Percentiles rank a stretch among this genome's conserved stretches.
Conservation (phyloP, 1,284 basidiomycete species). For the Naganishia albida region DNA sequence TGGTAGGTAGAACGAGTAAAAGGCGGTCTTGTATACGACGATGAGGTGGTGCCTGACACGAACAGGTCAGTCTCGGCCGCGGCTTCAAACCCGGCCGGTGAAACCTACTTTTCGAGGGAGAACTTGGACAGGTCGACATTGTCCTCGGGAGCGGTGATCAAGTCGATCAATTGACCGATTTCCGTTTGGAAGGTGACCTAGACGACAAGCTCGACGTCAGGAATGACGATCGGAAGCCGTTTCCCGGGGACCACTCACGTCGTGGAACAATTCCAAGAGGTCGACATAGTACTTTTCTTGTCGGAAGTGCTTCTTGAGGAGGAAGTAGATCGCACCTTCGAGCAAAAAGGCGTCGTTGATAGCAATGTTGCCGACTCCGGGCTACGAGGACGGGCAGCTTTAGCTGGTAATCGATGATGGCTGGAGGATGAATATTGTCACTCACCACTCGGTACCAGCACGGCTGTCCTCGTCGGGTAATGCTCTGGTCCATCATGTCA, state of each 20-base stretch:
- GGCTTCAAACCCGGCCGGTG: not conserved
- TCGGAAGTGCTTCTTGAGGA: constrained; percentile 87
- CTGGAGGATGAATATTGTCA: constrained; percentile 1
- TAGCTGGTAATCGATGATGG: not conserved
- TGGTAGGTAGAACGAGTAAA: constrained; percentile 98
- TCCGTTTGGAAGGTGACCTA: constrained; percentile 91
- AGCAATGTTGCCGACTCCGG: constrained; percentile 78
- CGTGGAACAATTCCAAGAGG: constrained; percentile 86
- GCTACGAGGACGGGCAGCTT: constrained; percentile 39
- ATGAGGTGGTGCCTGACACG: constrained; percentile 77
- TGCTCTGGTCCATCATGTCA: constrained; percentile 94
- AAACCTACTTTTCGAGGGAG: constrained; percentile 68
- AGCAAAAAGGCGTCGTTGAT: constrained; percentile 99
- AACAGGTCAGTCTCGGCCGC: not conserved
- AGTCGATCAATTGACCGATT: constrained; percentile 91
- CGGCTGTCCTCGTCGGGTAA: constrained; percentile 95
- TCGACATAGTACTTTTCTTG: constrained; percentile 79
- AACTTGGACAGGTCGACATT: constrained; percentile 84
- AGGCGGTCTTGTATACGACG: constrained; percentile 97
- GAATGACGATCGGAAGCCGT: not conserved
- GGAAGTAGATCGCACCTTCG: constrained; percentile 87
- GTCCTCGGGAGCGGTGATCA: constrained; percentile 93
- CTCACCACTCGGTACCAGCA: constrained; percentile 83
- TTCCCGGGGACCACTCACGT: constrained; percentile 56
- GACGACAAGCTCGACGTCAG: constrained; percentile 24